A percentile compares a stretch with the other conserved stretches of the same genome.
phyloP scores from a whole-genome alignment of 805 yeast species.

The Ogataea philodendri region DNA sequence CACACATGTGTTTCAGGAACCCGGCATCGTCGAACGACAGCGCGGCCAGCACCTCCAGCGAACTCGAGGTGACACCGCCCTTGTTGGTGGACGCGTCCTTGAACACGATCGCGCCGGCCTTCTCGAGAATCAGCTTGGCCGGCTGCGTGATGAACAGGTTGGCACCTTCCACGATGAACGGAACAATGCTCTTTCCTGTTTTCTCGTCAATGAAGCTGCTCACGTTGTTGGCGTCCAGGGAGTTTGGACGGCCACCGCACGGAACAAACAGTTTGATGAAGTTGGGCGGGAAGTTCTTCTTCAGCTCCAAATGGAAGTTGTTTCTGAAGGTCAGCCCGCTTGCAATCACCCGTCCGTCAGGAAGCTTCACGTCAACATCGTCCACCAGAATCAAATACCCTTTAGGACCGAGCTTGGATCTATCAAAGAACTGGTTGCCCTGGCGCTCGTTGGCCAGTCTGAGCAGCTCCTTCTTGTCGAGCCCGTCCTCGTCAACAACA shows the following conservation, averaged over 20 bases:
- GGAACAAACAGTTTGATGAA: slow-evolving; percentile 87
- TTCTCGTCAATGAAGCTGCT: slow-evolving; percentile 64
- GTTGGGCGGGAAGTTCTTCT: slow-evolving; percentile 55
- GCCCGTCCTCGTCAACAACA: slow-evolving; percentile 85
- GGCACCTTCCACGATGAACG: slow-evolving; percentile 96
- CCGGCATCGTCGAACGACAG: slow-evolving; percentile 83
- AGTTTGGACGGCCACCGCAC: slow-evolving; percentile 98
- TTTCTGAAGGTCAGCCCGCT: slow-evolving; percentile 91
- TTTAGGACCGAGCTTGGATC: slow-evolving; percentile 57
- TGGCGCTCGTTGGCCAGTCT: slow-evolving; percentile 75
- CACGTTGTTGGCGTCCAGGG: slow-evolving; percentile 85
- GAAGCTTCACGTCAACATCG: slow-evolving; percentile 74
- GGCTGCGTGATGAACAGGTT: slow-evolving; percentile 92
- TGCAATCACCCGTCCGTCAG: slow-evolving; percentile 70
- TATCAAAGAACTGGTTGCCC: slow-evolving; percentile 71
- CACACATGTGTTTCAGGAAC: slow-evolving; percentile 78
- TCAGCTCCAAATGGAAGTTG: slow-evolving; percentile 75
- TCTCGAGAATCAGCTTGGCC: slow-evolving; percentile 83
- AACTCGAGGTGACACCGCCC: slow-evolving; percentile 98
- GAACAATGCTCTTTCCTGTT: slow-evolving; percentile 74
- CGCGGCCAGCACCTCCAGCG: slow-evolving; percentile 92
- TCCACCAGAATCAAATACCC: slow-evolving; percentile 87
- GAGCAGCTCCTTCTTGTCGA: slow-evolving; percentile 73
- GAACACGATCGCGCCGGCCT: slow-evolving; percentile 81
- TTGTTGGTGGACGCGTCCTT: slow-evolving; percentile 97